These are phyloP conservation scores for Xylaria sp. DNA, from an alignment of 2,329 filamentous ascomycete species.

Conservation along the genomic window DNA sequence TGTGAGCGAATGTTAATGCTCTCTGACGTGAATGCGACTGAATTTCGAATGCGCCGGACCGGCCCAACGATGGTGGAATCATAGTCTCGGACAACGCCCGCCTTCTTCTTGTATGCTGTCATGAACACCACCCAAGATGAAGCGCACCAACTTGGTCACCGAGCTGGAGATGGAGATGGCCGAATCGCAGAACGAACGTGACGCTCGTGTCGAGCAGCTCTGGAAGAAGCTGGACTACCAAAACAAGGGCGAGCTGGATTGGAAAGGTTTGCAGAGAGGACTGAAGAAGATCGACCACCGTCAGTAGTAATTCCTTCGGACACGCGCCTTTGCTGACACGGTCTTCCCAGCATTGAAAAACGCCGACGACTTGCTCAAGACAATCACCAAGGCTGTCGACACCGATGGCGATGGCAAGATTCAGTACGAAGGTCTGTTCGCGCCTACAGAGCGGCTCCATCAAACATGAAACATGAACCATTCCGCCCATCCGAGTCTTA, in stretches of 20 bases:
- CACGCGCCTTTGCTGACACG: slow-evolving; percentile 31
- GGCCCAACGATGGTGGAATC: slow-evolving; percentile 35
- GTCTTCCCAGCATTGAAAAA: slow-evolving; percentile 77
- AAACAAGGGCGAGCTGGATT: slow-evolving; percentile 81
- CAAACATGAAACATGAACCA: not conserved
- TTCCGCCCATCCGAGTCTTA: not conserved
- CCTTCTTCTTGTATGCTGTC: slow-evolving; percentile 46
- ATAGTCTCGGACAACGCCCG: slow-evolving; percentile 44
- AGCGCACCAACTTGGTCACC: slow-evolving; percentile 62
- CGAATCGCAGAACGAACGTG: slow-evolving; percentile 81
- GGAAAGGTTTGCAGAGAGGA: slow-evolving; percentile 85
- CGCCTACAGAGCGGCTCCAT: slow-evolving; percentile 27
- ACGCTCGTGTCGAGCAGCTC: slow-evolving; percentile 83
- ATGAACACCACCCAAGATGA: slow-evolving; percentile 57
- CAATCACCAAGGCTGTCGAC: slow-evolving; percentile 85
- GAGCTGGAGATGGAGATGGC: slow-evolving; percentile 72
- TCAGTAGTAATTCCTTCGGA: slow-evolving; percentile 58
- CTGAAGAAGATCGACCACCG: slow-evolving; percentile 91
- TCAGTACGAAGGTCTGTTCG: slow-evolving; percentile 80
- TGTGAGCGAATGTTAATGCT: slow-evolving; percentile 33
- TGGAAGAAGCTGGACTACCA: slow-evolving; percentile 86
- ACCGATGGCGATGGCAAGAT: slow-evolving; percentile 89
- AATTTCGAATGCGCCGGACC: slow-evolving; percentile 19
- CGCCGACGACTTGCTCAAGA: slow-evolving; percentile 84
- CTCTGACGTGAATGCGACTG: slow-evolving; percentile 28